Conservation (phyloP, 257 asterid species). For the Solanum etuberosum region DNA sequence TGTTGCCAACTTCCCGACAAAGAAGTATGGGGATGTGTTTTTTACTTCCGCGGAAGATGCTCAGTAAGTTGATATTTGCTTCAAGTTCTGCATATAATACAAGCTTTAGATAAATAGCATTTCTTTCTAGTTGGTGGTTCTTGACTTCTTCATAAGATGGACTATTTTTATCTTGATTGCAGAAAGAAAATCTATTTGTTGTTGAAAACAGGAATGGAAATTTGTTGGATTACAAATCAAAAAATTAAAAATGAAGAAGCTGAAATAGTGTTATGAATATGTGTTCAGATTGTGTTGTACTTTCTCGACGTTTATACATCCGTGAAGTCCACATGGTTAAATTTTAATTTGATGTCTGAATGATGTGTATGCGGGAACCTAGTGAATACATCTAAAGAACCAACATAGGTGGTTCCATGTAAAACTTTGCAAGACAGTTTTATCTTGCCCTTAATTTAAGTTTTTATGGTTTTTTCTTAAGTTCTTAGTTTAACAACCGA, state of each 20-base stretch:
- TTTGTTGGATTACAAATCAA: neutral
- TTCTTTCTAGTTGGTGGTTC: neutral
- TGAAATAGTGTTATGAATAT: neutral
- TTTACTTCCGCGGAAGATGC: conserved; percentile 48
- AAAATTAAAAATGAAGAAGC: neutral
- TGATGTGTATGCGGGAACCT: neutral
- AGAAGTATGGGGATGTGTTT: conserved; percentile 49
- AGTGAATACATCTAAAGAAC: neutral
- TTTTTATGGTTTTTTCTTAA: neutral
- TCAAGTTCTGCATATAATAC: neutral
- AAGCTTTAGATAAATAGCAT: neutral
- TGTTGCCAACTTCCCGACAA: conserved; percentile 60
- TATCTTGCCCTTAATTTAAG: neutral
- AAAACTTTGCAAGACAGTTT: neutral
- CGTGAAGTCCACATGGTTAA: neutral
- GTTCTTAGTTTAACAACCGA: neutral
- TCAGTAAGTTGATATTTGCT: conserved; percentile 44
- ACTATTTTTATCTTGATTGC: neutral
- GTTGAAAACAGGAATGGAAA: neutral
- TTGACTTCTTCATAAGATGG: neutral
- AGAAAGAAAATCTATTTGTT: neutral
- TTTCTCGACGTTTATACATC: neutral
- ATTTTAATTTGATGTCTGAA: neutral
- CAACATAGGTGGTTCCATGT: neutral
- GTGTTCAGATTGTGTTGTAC: neutral